Percentiles rank a stretch among this genome's conserved stretches.
Conservation (phyloP, 176 grass and related monocot genomes). For the Themeda triandra region DNA sequence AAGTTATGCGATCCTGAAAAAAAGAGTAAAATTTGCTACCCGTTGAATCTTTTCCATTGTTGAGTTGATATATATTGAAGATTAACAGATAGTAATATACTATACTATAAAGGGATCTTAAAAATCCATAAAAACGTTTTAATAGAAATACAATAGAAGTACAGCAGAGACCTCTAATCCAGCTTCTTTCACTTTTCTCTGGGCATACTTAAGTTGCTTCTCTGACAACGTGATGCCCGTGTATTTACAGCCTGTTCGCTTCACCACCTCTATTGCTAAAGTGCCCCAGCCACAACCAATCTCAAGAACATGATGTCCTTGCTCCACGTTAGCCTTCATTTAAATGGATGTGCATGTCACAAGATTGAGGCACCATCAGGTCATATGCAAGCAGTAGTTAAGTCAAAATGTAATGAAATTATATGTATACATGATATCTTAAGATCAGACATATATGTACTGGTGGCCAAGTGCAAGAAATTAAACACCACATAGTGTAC, state of each 20-base stretch:
- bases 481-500: no score
- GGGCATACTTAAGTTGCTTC: slow-evolving; percentile 63
- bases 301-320: slow-evolving; percentile 74
- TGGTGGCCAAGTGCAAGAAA: no score
- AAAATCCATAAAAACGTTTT: no score
- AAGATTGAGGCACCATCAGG: not conserved
- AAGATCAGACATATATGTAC: no score
- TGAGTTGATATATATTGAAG: no score
- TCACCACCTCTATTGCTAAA: slow-evolving; percentile 71
- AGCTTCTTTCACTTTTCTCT: slow-evolving; percentile 66
- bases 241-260: slow-evolving; percentile 70
- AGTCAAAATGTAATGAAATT: not conserved
- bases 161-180: slow-evolving; percentile 49
- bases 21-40: not conserved
- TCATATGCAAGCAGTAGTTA: not conserved
- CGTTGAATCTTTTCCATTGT: not conserved
- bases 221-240: slow-evolving; percentile 76
- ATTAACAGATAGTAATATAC: no score
- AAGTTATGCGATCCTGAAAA: slow-evolving; percentile 52
- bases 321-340: slow-evolving; percentile 57
- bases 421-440: not conserved
- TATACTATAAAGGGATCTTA: not conserved
- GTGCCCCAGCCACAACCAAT: slow-evolving; percentile 83
- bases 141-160: not conserved
- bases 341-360: not conserved